Evolutionary conservation across 805 yeast genomes (phyloP), one percentile per base, ranked within the genome.

Genomic region (Zygoascus biomembranicola): DNA sequence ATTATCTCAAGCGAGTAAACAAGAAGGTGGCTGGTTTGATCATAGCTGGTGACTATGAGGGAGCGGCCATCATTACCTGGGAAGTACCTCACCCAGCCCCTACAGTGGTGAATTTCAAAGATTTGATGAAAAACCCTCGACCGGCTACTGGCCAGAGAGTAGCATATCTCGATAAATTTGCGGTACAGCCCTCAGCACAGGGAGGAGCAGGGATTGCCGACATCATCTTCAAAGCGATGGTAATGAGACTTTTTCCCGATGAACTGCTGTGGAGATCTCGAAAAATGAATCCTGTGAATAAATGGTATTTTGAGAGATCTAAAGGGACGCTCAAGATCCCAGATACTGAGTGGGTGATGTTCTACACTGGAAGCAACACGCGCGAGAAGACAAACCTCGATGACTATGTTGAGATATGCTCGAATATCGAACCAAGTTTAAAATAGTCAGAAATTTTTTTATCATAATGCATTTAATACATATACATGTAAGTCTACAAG

Each of bases 231-330:
- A 94, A 92, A 65, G 76, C 86, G 8, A 80, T 94, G 74, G 71
- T 81, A 9, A 73, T 74, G 43, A 79, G 79, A 49, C 68, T 81
- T 39, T 90, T 83, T 64, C 86, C 88, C 0, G 69, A 76, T 14
- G 94, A 89, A 64, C 67, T 90, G 11, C 71, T 94, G 1, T 94
- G 99, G 99, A 78, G 99, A 62, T 92, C 98, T 1, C 73, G 96
- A 47, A 78, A 77, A 54, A 78, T 72, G 52, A 94, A 94, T 67
- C 96, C 97, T 0, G 97, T 94, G 8, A 94, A 94, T 72, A 90
- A 90, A 64, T 94, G 99, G 99, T 92, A 92, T 66, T 94, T 92
- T 68, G 97, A 94, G 64, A 75, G 99, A 57, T 84, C 96, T 43
- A 71, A 76, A 16, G 96, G 96, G 0, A 82, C 84, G 28, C 64